These are phyloP conservation scores for Cadophora sp. DNA, from an alignment of 2,329 filamentous ascomycete genomes.

Conservation along the genomic window DNA sequence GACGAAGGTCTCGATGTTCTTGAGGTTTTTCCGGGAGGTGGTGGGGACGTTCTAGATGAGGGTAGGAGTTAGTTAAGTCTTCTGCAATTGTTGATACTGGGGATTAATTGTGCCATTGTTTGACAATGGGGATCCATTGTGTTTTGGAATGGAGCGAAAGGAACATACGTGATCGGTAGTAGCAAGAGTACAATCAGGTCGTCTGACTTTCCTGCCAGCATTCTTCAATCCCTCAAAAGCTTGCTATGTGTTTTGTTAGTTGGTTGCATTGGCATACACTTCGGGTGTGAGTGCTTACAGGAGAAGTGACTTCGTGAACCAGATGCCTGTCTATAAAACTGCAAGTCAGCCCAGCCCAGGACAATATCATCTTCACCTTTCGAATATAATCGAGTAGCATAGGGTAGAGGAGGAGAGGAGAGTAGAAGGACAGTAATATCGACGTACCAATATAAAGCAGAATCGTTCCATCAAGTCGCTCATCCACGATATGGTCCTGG, in stretches of 20 bases:
- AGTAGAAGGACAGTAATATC: too few relatives aligned
- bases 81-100: background rate
- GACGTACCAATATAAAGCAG: constrained; percentile 88
- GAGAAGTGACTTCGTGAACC: constrained; percentile 98
- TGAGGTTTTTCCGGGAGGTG: constrained; percentile 87
- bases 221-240: constrained; percentile 96
- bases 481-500: constrained; percentile 90
- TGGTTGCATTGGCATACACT: constrained; percentile 10
- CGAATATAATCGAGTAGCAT: background rate
- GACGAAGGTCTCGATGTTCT: constrained; percentile 92
- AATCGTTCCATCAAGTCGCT: constrained; percentile 92
- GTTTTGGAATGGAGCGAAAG: background rate
- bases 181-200: constrained; percentile 95
- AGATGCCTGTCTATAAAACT: constrained; percentile 79
- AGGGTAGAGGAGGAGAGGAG: too few relatives aligned
- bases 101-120: too few relatives aligned
- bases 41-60: constrained; percentile 85
- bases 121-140: background rate
- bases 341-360: constrained; percentile 29
- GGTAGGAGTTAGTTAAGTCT: constrained; percentile 32
- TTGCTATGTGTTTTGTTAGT: constrained; percentile 65
- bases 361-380: background rate
- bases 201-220: constrained; percentile 83
- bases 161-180: constrained; percentile 91
- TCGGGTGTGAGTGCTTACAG: constrained; percentile 60